A percentile compares a stretch with the other conserved stretches of the same genome.
Evolutionary conservation across 805 yeast species (phyloP).

Genomic region (Hanseniaspora jakobsenii): DNA sequence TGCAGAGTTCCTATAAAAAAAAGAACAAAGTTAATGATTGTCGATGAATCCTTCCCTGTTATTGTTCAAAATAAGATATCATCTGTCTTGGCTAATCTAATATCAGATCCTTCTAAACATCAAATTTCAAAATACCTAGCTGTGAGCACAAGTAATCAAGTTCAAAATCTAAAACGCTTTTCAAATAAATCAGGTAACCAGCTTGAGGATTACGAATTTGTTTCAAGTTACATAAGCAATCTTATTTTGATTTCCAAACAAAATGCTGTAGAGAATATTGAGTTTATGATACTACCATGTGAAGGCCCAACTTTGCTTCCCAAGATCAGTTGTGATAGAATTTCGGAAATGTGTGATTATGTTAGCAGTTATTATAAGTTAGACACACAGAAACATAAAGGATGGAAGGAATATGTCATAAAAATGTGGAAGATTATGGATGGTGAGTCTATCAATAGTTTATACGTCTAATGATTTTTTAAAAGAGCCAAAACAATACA

Average conservation of each 20-base stretch:
- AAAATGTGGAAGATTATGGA: constrained; percentile 14
- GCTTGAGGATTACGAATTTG: constrained; percentile 33
- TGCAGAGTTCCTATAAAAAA: constrained; percentile 4
- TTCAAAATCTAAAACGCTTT: neutral
- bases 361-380: constrained; percentile 17
- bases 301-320: constrained; percentile 56
- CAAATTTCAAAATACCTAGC: neutral
- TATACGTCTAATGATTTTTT: constrained; percentile 11
- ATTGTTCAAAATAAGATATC: constrained; percentile 6
- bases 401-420: constrained; percentile 3
- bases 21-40: constrained; percentile 5
- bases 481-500: no score
- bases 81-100: neutral
- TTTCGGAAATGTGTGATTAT: constrained; percentile 24
- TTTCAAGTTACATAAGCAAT: constrained; percentile 48
- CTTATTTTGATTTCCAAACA: constrained; percentile 24
- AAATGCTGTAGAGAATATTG: neutral
- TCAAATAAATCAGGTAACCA: neutral
- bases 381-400: neutral
- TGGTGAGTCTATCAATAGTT: constrained; percentile 13
- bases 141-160: constrained; percentile 6
- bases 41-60: constrained; percentile 13
- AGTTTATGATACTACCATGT: constrained; percentile 33
- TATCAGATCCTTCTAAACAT: neutral
- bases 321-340: constrained; percentile 30